These are phyloP conservation scores for Straminergon stramineum DNA, from an alignment of 225 moss, liverwort and hornwort species.

Conservation along the genomic window DNA sequence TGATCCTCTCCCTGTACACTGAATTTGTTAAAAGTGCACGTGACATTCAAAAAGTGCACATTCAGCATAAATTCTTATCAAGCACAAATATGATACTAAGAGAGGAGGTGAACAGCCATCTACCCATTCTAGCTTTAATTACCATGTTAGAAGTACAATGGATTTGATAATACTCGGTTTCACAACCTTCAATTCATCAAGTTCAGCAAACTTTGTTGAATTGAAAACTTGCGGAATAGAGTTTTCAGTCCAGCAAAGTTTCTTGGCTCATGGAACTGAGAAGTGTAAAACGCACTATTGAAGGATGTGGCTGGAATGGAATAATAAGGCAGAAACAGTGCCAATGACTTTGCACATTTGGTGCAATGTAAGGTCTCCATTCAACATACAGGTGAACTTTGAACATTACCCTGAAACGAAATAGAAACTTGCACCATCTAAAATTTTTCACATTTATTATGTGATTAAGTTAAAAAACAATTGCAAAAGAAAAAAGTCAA, in stretches of 20 bases:
- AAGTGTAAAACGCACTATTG: not conserved
- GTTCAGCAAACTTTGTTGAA: not conserved
- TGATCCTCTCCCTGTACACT: slow-evolving; percentile 51
- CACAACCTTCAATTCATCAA: not conserved
- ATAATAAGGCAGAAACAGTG: not conserved
- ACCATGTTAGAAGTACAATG: not conserved
- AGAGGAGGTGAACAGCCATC: not conserved
- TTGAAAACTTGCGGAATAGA: not conserved
- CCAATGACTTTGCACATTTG: not conserved
- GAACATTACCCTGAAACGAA: not conserved
- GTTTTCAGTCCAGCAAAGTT: not conserved
- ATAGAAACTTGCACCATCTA: not conserved
- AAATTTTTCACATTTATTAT: not conserved
- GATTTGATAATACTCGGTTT: not conserved
- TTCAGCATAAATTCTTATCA: not conserved
- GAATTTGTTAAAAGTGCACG: not conserved
- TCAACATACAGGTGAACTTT: not conserved
- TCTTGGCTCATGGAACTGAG: not conserved
- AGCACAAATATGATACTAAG: not conserved
- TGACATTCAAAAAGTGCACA: not conserved
- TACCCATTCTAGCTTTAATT: not conserved
- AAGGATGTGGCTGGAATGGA: not conserved
- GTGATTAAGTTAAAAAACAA: too few relatives aligned
- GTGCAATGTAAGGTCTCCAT: not conserved
- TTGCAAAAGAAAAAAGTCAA: not conserved